phyloP scores from a whole-genome alignment of 169 alveolate species.

The Plasmodium coatneyi region DNA sequence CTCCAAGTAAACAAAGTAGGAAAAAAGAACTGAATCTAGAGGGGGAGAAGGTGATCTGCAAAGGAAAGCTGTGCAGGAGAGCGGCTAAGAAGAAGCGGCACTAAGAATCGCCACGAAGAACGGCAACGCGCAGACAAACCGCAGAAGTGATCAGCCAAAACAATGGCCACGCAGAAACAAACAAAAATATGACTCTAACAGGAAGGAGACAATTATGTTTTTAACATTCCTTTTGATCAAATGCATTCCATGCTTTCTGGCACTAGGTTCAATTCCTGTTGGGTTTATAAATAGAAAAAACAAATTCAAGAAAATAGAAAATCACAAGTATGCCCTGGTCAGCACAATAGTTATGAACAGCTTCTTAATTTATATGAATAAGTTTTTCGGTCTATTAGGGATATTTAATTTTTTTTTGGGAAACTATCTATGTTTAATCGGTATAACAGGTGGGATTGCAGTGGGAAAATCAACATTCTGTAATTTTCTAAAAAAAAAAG shows the following conservation, averaged over 20 bases:
- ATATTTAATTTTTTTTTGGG: slow-evolving; percentile 74
- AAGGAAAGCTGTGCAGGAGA: not conserved
- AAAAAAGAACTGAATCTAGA: not conserved
- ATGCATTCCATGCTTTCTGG: slow-evolving; percentile 74
- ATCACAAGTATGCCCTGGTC: slow-evolving; percentile 51
- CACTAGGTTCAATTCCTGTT: slow-evolving; percentile 70
- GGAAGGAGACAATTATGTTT: slow-evolving; percentile 67
- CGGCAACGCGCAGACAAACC: not conserved
- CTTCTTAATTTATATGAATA: slow-evolving; percentile 29
- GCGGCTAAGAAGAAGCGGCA: not conserved
- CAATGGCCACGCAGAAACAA: not conserved
- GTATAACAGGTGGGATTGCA: slow-evolving; percentile 87
- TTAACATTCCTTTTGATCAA: slow-evolving; percentile 63
- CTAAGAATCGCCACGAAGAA: not conserved
- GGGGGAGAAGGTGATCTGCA: not conserved
- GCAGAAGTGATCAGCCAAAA: slow-evolving; percentile 11
- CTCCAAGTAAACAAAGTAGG: not conserved
- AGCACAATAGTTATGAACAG: slow-evolving; percentile 74
- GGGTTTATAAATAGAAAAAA: slow-evolving; percentile 77
- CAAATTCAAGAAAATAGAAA: slow-evolving; percentile 58
- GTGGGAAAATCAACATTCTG: slow-evolving; percentile 86
- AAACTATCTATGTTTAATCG: slow-evolving; percentile 82
- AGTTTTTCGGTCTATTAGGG: slow-evolving; percentile 72
- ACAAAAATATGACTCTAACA: slow-evolving; percentile 69
- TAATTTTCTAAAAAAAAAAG: slow-evolving; percentile 78